Evolutionary conservation across 495 filamentous ascomycete species (phyloP).

Genomic region (Penicillium egyptiacum): DNA sequence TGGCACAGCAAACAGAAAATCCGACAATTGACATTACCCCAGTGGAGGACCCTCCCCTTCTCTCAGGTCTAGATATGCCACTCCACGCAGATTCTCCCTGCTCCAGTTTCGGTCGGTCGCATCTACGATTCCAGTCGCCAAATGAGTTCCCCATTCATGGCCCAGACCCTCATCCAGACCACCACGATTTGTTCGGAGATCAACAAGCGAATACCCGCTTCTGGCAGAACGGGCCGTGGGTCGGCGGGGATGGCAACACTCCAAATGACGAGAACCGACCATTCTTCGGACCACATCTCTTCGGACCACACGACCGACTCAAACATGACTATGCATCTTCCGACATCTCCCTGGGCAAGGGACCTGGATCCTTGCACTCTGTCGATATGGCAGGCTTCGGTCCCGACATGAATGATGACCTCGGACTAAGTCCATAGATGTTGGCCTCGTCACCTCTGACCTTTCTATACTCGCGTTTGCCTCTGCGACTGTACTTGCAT

Average conservation of each 20-base stretch:
- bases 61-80: slow-evolving; percentile 44
- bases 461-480: slow-evolving; percentile 14
- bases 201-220: slow-evolving; percentile 52
- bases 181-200: slow-evolving; percentile 51
- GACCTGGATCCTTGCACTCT: slow-evolving; percentile 48
- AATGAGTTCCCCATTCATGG: slow-evolving; percentile 47
- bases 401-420: slow-evolving; percentile 43
- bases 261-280: slow-evolving; percentile 51
- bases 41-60: slow-evolving; percentile 41
- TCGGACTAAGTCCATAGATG: slow-evolving; percentile 44
- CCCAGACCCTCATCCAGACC: slow-evolving; percentile 42
- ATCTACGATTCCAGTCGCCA: slow-evolving; percentile 47
- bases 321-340: slow-evolving; percentile 54
- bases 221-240: slow-evolving; percentile 51
- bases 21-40: slow-evolving; percentile 51
- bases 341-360: slow-evolving; percentile 47
- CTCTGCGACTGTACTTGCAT: slow-evolving; percentile 36
- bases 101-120: slow-evolving; percentile 51
- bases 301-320: slow-evolving; percentile 46
- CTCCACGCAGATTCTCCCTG: slow-evolving; percentile 48
- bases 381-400: slow-evolving; percentile 53
- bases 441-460: slow-evolving; percentile 5
- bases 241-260: slow-evolving; percentile 49
- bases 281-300: slow-evolving; percentile 47
- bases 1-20: slow-evolving; percentile 48